Conservation (phyloP, 1,139 yeast genomes). For the Debaryomycetaceae sp. region DNA sequence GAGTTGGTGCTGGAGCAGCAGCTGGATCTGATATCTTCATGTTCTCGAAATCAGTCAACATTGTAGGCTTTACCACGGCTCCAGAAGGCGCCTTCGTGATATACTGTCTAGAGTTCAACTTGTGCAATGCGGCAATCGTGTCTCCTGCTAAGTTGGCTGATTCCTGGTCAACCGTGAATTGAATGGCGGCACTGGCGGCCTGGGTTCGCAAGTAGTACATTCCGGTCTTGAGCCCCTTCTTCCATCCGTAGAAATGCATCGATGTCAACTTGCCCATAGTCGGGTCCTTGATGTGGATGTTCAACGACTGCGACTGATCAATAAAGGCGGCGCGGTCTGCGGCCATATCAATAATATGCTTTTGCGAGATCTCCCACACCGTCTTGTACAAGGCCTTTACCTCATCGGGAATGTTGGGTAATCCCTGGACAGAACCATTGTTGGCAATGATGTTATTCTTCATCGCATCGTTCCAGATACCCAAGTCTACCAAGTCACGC, state of each 20-base stretch:
- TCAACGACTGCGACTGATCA: slow-evolving; percentile 53
- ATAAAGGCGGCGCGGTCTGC: slow-evolving; percentile 51
- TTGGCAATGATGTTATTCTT: slow-evolving; percentile 41
- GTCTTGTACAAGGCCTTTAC: slow-evolving; percentile 44
- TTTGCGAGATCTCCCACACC: slow-evolving; percentile 53
- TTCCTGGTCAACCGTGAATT: slow-evolving; percentile 42
- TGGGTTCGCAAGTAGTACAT: slow-evolving; percentile 55
- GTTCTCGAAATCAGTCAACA: slow-evolving; percentile 38
- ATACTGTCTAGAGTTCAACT: slow-evolving; percentile 46
- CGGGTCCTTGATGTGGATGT: slow-evolving; percentile 43
- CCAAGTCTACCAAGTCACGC: slow-evolving; percentile 43
- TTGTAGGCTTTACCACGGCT: slow-evolving; percentile 8
- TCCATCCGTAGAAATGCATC: slow-evolving; percentile 55
- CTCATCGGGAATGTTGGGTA: slow-evolving; percentile 40
- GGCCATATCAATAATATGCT: slow-evolving; percentile 47
- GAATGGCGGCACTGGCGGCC: slow-evolving; percentile 54
- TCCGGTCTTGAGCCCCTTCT: slow-evolving; percentile 53
- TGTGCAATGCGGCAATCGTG: slow-evolving; percentile 38
- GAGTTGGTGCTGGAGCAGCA: slow-evolving; percentile 4
- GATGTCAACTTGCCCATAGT: slow-evolving; percentile 50
- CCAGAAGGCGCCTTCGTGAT: slow-evolving; percentile 18
- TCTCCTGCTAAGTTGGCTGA: slow-evolving; percentile 12
- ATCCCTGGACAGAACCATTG: slow-evolving; percentile 45
- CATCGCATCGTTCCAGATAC: slow-evolving; percentile 44
- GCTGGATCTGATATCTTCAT: slow-evolving; percentile 13